Evolutionary conservation across 768 basidiomycete species (phyloP).

Genomic region (Tylopilus rubrobrunneus): DNA sequence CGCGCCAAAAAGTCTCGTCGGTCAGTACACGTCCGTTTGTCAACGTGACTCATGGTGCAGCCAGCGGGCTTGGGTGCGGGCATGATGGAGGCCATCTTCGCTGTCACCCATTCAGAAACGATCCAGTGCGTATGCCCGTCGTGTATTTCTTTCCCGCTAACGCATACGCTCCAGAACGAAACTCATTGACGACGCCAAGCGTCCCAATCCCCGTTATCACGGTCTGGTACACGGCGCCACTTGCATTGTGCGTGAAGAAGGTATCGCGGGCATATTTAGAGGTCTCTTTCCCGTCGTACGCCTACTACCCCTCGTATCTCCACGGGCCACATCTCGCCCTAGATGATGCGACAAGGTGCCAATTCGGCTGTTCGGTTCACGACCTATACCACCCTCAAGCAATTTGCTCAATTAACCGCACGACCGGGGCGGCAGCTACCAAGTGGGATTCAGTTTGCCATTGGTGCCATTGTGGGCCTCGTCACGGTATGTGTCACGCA

Average conservation of each 20-base stretch:
- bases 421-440: slow-evolving; percentile 84
- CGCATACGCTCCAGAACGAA: slow-evolving; percentile 73
- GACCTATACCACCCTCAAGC: slow-evolving; percentile 91
- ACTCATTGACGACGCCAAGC: slow-evolving; percentile 91
- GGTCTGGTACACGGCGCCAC: slow-evolving; percentile 84
- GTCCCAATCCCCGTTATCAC: slow-evolving; percentile 77
- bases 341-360: slow-evolving; percentile 98
- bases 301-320: slow-evolving; percentile 8
- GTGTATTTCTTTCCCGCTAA: not conserved
- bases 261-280: slow-evolving; percentile 79
- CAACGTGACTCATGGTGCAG: slow-evolving; percentile 10
- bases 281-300: slow-evolving; percentile 91
- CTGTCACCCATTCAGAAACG: slow-evolving; percentile 96
- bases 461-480: slow-evolving; percentile 89
- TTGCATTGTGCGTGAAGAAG: slow-evolving; percentile 81
- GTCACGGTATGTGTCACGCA: slow-evolving; percentile 93
- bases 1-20: slow-evolving; percentile 78
- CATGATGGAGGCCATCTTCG: slow-evolving; percentile 87
- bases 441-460: slow-evolving; percentile 85
- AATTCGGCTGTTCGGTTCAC: slow-evolving; percentile 97
- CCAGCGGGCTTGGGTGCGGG: slow-evolving; percentile 82
- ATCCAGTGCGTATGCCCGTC: slow-evolving; percentile 70
- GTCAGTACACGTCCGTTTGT: slow-evolving; percentile 34
- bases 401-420: slow-evolving; percentile 81
- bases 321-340: not conserved